Conservation (phyloP, 169 alveolate genomes). For the Eimeria nieschulzi region DNA sequence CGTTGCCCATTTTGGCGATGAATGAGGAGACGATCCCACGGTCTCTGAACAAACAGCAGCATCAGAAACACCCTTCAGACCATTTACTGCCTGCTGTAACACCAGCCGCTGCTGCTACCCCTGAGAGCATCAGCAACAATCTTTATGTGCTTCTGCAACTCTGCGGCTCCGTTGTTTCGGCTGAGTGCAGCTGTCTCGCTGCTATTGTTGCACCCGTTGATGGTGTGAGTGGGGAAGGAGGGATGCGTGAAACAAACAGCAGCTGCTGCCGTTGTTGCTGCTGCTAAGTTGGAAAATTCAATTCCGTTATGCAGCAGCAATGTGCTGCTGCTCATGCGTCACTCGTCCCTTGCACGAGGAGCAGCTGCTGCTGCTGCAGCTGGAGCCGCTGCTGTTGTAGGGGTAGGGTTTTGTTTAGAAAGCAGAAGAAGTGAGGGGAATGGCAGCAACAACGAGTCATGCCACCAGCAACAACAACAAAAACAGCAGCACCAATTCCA, state of each 20-base stretch:
- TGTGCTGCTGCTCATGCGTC: background rate
- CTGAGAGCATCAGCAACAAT: background rate
- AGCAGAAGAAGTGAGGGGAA: background rate
- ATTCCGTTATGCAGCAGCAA: background rate
- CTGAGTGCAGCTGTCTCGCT: background rate
- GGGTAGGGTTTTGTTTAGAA: background rate
- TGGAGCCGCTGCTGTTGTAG: background rate
- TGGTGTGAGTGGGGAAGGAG: too few relatives aligned
- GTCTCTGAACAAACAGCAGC: constrained; percentile 3
- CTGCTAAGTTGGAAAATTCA: background rate
- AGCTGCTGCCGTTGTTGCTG: background rate
- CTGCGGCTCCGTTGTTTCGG: background rate
- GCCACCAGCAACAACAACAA: background rate
- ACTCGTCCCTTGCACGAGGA: background rate
- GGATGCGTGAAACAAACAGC: background rate
- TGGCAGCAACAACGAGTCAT: background rate
- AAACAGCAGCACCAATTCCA: background rate
- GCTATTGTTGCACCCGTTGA: too few relatives aligned
- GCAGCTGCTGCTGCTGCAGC: background rate
- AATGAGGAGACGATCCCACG: background rate
- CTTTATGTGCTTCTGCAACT: constrained; percentile 1
- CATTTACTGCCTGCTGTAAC: background rate
- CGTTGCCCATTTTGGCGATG: constrained; percentile 14
- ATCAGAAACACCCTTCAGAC: background rate
- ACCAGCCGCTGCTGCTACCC: background rate